A percentile compares a stretch with the other conserved stretches of the same genome.
Conservation (phyloP, 78 protist species). For the Emiliania huxleyi region DNA sequence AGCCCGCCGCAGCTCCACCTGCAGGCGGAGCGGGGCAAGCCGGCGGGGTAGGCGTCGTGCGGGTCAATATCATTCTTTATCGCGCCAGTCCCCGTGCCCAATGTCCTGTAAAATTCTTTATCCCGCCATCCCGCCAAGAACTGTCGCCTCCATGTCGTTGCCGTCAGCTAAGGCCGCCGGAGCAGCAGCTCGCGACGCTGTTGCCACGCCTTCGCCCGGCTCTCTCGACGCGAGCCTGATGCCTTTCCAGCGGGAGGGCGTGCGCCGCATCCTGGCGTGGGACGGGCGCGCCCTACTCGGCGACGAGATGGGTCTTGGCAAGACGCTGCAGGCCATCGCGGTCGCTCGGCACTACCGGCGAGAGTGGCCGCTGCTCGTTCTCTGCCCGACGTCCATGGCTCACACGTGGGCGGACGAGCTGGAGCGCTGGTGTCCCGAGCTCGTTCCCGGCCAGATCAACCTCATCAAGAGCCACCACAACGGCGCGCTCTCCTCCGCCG, state of each 20-base stretch:
- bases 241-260: conserved; percentile 2
- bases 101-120: no score
- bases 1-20: not conserved
- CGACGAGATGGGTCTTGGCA: conserved; percentile 29
- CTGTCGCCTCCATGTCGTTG: no score
- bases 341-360: not conserved
- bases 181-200: no score
- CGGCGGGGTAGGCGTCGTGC: no score
- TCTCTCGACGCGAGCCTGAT: not conserved
- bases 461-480: not conserved
- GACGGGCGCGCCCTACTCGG: not conserved
- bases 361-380: conserved; percentile 12
- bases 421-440: not conserved
- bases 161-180: no score
- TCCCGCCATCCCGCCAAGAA: no score
- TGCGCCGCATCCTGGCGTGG: not conserved
- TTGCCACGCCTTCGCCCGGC: no score
- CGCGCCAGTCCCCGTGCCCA: no score
- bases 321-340: conserved; percentile 9
- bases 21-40: no score
- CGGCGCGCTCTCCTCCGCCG: not conserved
- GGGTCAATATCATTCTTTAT: no score
- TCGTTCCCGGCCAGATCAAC: not conserved
- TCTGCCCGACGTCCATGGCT: not conserved
- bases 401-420: not conserved